Percentiles rank a stretch among this genome's conserved stretches.
Conservation (phyloP, 75 land plant species). For the Ceratopteris richardii region DNA sequence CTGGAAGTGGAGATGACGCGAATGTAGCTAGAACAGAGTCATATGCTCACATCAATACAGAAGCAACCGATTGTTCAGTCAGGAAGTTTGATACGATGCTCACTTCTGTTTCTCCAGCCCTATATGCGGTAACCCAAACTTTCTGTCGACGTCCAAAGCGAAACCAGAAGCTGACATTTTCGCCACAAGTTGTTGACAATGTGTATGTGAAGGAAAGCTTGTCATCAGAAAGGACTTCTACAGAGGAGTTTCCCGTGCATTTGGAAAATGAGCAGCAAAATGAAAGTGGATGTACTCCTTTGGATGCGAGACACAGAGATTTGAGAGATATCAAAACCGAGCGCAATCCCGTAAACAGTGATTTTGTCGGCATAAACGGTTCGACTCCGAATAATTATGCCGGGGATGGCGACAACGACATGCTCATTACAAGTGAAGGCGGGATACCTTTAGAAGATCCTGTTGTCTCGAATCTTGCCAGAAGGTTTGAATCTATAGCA, state of each 20-base stretch:
- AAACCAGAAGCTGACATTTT: neutral
- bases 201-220: neutral
- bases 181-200: neutral
- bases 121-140: neutral
- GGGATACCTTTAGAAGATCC: conserved; percentile 11
- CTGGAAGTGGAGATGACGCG: too few species aligned
- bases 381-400: neutral
- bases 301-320: neutral
- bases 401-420: neutral
- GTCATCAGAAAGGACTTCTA: neutral
- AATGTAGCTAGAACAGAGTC: too few species aligned
- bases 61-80: too few species aligned
- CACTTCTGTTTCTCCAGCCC: too few species aligned
- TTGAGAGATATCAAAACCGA: too few species aligned
- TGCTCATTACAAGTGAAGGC: neutral
- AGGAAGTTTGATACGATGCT: too few species aligned
- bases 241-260: neutral
- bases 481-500: conserved; percentile 29
- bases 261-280: neutral
- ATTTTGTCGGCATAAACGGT: neutral
- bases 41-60: too few species aligned
- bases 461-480: conserved; percentile 27
- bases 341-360: too few species aligned
- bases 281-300: neutral
- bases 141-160: neutral